A percentile compares a stretch with the other conserved stretches of the same genome.
phyloP scores from a whole-genome alignment of 805 yeast species.

The Yarrowia yakushimensis region DNA sequence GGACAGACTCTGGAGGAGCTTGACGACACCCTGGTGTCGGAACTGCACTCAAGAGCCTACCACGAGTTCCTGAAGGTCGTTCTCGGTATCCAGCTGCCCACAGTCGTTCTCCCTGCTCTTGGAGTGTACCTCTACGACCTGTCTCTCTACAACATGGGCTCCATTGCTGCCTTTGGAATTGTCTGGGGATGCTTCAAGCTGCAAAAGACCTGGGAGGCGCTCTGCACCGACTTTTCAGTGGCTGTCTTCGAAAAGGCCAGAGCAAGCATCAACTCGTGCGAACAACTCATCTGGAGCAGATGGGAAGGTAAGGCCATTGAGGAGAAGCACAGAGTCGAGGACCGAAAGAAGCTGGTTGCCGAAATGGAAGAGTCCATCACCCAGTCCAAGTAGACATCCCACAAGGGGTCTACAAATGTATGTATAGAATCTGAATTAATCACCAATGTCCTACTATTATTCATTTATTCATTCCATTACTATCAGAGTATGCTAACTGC shows the following conservation, averaged over 20 bases:
- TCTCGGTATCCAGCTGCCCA: conserved; percentile 40
- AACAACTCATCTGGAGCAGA: conserved; percentile 34
- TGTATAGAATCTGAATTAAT: not conserved
- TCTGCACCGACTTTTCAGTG: conserved; percentile 31
- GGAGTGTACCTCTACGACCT: conserved; percentile 37
- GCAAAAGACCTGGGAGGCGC: conserved; percentile 38
- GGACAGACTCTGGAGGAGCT: conserved; percentile 25
- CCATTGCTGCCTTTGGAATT: conserved; percentile 39
- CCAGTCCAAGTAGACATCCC: not conserved
- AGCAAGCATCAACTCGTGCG: conserved; percentile 33
- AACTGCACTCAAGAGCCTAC: conserved; percentile 34
- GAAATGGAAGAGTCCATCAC: conserved; percentile 24
- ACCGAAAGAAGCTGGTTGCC: conserved; percentile 26
- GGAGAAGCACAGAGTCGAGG: conserved; percentile 28
- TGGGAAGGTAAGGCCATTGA: conserved; percentile 36
- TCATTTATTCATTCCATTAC: not conserved
- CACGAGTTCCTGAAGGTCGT: conserved; percentile 29
- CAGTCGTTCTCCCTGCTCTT: conserved; percentile 34
- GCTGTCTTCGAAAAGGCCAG: conserved; percentile 33
- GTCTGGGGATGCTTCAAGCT: conserved; percentile 39
- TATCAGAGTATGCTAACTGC: not conserved
- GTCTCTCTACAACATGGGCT: conserved; percentile 38
- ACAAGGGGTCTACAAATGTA: not conserved
- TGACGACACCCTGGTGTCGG: conserved; percentile 26
- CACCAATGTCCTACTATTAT: not conserved